Conservation (phyloP, 208 protist genomes). For the Wallacemonas rigidus region DNA sequence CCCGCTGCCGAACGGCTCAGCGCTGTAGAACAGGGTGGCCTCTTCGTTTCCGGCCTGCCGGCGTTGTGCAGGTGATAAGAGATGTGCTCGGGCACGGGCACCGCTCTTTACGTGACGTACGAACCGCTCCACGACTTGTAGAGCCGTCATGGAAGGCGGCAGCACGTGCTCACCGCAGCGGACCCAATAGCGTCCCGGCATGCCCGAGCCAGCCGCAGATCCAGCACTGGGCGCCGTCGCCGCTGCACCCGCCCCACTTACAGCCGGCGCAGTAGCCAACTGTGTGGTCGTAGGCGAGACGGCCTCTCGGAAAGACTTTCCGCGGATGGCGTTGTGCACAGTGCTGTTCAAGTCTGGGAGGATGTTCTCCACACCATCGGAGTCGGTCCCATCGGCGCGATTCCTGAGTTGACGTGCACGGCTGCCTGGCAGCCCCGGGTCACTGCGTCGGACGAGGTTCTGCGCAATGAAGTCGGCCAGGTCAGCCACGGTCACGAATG, state of each 20-base stretch:
- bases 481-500: constrained; percentile 18
- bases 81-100: not conserved
- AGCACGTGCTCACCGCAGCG: constrained; percentile 69
- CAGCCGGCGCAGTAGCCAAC: no score
- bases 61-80: not conserved
- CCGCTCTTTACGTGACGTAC: constrained; percentile 21
- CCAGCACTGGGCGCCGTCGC: not conserved
- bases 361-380: constrained; percentile 18
- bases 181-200: constrained; percentile 46
- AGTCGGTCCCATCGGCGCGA: not conserved
- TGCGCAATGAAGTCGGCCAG: constrained; percentile 34
- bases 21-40: constrained; percentile 69
- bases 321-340: not conserved
- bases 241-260: not conserved
- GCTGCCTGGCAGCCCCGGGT: constrained; percentile 4
- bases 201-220: not conserved
- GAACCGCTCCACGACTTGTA: constrained; percentile 66
- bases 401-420: not conserved
- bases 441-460: constrained; percentile 23
- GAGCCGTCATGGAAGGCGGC: constrained; percentile 75
- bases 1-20: constrained; percentile 46
- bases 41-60: constrained; percentile 20
- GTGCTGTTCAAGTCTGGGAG: constrained; percentile 17
- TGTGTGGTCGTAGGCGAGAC: not conserved
- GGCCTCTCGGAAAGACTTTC: constrained; percentile 10